Conservation (phyloP, 176 grass and related monocot species). For the Avena sativa region DNA sequence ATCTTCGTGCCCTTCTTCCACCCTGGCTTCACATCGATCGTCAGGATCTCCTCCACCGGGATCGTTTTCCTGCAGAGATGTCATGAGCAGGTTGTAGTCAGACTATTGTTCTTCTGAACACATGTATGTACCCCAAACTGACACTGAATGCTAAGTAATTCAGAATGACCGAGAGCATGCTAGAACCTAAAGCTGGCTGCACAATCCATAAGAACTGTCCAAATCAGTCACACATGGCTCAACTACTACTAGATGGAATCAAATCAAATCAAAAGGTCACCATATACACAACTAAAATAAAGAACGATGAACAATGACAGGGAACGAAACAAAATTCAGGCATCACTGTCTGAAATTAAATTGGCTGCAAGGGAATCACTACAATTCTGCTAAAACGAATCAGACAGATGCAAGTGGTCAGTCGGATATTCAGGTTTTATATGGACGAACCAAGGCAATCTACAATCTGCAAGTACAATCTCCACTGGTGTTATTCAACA, state of each 20-base stretch:
- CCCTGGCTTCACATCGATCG: constrained; percentile 90
- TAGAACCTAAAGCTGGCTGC: neutral
- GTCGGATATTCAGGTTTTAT: neutral
- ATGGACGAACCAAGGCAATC: neutral
- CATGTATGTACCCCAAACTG: neutral
- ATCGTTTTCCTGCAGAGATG: neutral
- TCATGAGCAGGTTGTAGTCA: accelerated
- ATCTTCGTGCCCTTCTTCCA: constrained; percentile 99
- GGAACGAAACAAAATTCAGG: neutral
- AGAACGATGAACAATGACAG: neutral
- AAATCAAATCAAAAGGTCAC: neutral
- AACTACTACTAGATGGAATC: no score
- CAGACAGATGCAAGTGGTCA: neutral
- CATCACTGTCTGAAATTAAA: neutral
- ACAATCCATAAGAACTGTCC: neutral
- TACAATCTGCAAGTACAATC: neutral
- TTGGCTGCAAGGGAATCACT: neutral
- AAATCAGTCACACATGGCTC: neutral
- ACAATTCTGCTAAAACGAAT: neutral
- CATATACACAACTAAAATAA: neutral
- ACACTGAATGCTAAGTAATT: neutral
- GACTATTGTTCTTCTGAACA: neutral
- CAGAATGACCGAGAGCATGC: neutral
- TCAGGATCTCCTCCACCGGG: constrained; percentile 79
- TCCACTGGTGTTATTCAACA: neutral